Percentiles rank a stretch among this genome's conserved stretches.
phyloP scores from a whole-genome alignment of 306 rosid species.

The Macrotyloma uniflorum region DNA sequence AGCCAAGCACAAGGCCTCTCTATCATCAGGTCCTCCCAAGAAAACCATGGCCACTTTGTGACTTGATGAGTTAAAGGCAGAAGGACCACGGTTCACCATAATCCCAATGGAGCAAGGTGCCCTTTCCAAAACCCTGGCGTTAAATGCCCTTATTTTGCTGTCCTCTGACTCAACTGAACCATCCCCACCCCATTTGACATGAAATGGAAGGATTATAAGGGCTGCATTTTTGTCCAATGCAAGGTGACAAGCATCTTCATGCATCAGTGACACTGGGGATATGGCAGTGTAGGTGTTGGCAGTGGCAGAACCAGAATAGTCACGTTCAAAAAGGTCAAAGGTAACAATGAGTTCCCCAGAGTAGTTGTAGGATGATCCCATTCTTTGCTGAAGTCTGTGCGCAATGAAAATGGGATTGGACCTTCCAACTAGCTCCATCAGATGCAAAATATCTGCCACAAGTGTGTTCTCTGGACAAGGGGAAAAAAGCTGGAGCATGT shows the following conservation, averaged over 20 bases:
- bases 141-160: constrained; percentile 37
- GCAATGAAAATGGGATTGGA: constrained; percentile 47
- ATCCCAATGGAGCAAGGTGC: constrained; percentile 62
- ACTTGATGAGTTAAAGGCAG: background rate
- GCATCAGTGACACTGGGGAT: constrained; percentile 45
- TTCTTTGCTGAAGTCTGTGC: constrained; percentile 38
- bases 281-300: constrained; percentile 47
- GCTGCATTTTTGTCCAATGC: constrained; percentile 51
- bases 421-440: constrained; percentile 50
- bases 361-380: constrained; percentile 17
- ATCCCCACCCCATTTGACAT: constrained; percentile 42
- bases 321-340: constrained; percentile 40
- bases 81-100: constrained; percentile 34
- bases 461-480: constrained; percentile 33
- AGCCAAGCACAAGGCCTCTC: constrained; percentile 54
- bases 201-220: constrained; percentile 56
- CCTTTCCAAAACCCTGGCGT: constrained; percentile 43
- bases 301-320: constrained; percentile 21
- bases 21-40: constrained; percentile 59
- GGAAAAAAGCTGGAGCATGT: constrained; percentile 39
- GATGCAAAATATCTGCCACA: constrained; percentile 42
- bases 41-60: constrained; percentile 42
- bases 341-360: constrained; percentile 40
- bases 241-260: constrained; percentile 49
- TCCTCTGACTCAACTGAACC: constrained; percentile 46